Evolutionary conservation across 2,329 filamentous ascomycete species (phyloP).

Genomic region (Fusarium redolens): DNA sequence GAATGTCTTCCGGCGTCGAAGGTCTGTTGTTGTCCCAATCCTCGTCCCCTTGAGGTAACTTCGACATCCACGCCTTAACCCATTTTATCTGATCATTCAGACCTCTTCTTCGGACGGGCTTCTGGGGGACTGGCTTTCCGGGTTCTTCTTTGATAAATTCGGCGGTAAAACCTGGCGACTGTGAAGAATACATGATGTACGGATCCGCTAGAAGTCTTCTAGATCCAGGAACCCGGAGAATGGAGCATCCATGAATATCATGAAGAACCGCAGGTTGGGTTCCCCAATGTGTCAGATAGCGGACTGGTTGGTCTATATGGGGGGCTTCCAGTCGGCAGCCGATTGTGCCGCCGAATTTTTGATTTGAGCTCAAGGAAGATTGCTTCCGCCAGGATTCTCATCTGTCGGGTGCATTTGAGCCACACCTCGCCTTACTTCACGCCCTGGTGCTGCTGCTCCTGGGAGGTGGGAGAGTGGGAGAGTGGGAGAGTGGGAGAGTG

Average conservation of each 20-base stretch:
- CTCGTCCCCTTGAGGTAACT: slow-evolving; percentile 43
- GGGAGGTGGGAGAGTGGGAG: slow-evolving; percentile 5
- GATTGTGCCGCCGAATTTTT: slow-evolving; percentile 40
- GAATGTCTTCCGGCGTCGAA: slow-evolving; percentile 37
- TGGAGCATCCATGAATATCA: slow-evolving; percentile 31
- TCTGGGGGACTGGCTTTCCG: slow-evolving; percentile 40
- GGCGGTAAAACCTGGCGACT: slow-evolving; percentile 34
- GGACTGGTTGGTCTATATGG: slow-evolving; percentile 35
- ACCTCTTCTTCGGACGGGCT: slow-evolving; percentile 39
- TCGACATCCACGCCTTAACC: slow-evolving; percentile 43
- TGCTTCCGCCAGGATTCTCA: slow-evolving; percentile 28
- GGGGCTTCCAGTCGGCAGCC: slow-evolving; percentile 34
- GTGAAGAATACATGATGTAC: slow-evolving; percentile 35
- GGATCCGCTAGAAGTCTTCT: slow-evolving; percentile 19
- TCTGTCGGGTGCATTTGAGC: slow-evolving; percentile 27
- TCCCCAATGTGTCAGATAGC: slow-evolving; percentile 24
- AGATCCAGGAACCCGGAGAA: slow-evolving; percentile 19
- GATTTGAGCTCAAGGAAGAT: slow-evolving; percentile 33
- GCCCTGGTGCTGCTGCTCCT: slow-evolving; percentile 20
- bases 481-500: slow-evolving; percentile 13
- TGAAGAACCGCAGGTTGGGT: slow-evolving; percentile 26
- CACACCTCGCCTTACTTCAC: slow-evolving; percentile 33
- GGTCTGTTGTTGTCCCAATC: slow-evolving; percentile 44
- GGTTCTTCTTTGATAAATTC: slow-evolving; percentile 44
- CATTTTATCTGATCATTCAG: slow-evolving; percentile 44